Percentiles rank a stretch among this genome's conserved stretches.
These are phyloP conservation scores for Yamadazyma ubonensis DNA, from an alignment of 805 yeast species.

Conservation along the genomic window DNA sequence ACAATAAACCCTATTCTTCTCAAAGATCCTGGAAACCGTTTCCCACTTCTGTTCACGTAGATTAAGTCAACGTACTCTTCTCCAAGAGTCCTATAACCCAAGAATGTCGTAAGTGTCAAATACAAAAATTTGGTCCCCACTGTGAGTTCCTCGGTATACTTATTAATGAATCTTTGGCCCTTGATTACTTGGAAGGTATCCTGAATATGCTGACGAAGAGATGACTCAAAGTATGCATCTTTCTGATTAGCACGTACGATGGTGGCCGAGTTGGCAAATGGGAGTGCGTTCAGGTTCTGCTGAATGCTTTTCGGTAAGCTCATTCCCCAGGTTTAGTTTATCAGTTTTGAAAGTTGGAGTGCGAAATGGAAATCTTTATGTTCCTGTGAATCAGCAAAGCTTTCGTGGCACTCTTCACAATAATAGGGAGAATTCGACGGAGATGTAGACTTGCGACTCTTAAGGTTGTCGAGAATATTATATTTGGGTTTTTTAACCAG, in stretches of 20 bases:
- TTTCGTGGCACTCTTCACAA: slow-evolving; percentile 28
- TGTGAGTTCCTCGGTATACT: slow-evolving; percentile 60
- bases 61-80: slow-evolving; percentile 89
- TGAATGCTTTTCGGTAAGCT: neutral
- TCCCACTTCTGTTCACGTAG: slow-evolving; percentile 58
- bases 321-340: slow-evolving; percentile 32
- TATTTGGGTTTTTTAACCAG: slow-evolving; percentile 9
- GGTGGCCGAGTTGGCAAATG: slow-evolving; percentile 85
- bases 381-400: slow-evolving; percentile 34
- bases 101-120: slow-evolving; percentile 68
- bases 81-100: slow-evolving; percentile 82
- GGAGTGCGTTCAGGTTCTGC: slow-evolving; percentile 28
- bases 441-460: too few species aligned
- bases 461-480: slow-evolving; percentile 9
- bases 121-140: slow-evolving; percentile 60
- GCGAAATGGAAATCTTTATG: slow-evolving; percentile 60
- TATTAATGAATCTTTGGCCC: slow-evolving; percentile 64
- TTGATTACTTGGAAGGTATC: slow-evolving; percentile 55
- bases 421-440: slow-evolving; percentile 10
- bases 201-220: slow-evolving; percentile 53
- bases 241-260: slow-evolving; percentile 90
- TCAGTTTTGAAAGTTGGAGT: slow-evolving; percentile 37
- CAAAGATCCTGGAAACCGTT: slow-evolving; percentile 41
- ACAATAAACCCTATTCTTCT: slow-evolving; percentile 59
- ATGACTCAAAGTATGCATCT: slow-evolving; percentile 68